These are phyloP conservation scores for Aureobasidium uvarum DNA, from an alignment of 2,329 filamentous ascomycete species.

Conservation along the genomic window DNA sequence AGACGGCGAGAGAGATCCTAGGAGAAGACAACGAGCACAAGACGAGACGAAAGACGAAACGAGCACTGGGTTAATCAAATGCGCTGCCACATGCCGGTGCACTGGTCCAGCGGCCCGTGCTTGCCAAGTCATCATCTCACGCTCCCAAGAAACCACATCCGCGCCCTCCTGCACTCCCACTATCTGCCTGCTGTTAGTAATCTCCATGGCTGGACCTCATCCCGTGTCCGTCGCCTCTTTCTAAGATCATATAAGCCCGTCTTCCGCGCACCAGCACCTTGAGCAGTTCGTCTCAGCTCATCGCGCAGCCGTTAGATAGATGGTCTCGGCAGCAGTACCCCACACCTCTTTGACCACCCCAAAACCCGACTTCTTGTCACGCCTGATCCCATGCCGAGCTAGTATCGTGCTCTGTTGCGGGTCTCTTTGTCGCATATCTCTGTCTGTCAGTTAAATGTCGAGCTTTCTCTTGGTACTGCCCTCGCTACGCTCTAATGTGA, in stretches of 20 bases:
- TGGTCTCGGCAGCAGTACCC: slow-evolving; percentile 15
- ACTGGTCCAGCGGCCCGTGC: not conserved
- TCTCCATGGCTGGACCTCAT: not conserved
- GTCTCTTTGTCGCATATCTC: not conserved
- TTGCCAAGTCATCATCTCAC: slow-evolving; percentile 20
- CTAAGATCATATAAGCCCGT: not conserved
- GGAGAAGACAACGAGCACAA: slow-evolving; percentile 6
- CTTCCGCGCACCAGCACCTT: not conserved
- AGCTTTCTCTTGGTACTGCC: not conserved
- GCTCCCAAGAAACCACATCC: not conserved
- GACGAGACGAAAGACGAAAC: slow-evolving; percentile 21
- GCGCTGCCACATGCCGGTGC: slow-evolving; percentile 9
- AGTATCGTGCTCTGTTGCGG: not conserved
- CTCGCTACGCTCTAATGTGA: not conserved
- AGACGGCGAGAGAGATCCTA: not conserved
- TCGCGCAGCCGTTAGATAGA: slow-evolving; percentile 9
- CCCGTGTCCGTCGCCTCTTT: not conserved
- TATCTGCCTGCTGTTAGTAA: not conserved
- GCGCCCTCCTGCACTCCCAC: not conserved
- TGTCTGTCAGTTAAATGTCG: not conserved
- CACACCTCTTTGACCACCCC: slow-evolving; percentile 10
- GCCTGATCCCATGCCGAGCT: slow-evolving; percentile 12
- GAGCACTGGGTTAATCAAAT: slow-evolving; percentile 19
- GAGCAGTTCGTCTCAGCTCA: not conserved
- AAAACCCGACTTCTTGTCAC: slow-evolving; percentile 7